Evolutionary conservation across 768 basidiomycete genomes (phyloP).

Genomic region (Sporobolomyces pararoseus): DNA sequence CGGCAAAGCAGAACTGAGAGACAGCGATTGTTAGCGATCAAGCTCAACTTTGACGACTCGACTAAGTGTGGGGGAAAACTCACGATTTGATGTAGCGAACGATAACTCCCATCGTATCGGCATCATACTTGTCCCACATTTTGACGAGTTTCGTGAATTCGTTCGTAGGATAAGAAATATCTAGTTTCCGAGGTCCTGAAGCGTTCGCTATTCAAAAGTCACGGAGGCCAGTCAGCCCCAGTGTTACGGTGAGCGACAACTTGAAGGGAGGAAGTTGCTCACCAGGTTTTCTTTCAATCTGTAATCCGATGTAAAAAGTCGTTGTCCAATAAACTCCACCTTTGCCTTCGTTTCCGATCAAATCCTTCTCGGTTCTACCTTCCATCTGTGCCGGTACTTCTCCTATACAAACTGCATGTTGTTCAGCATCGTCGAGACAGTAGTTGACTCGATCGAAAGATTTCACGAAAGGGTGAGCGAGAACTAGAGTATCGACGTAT

Average conservation of each 20-base stretch:
- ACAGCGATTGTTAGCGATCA: background rate
- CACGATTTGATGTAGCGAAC: conserved; percentile 90
- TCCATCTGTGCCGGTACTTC: conserved; percentile 70
- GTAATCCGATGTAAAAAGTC: conserved; percentile 94
- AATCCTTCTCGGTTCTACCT: conserved; percentile 72
- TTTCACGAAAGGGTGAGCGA: conserved; percentile 93
- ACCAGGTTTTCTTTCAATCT: conserved; percentile 88
- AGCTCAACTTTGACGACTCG: no score
- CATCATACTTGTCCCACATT: conserved; percentile 91
- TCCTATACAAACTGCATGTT: conserved; percentile 80
- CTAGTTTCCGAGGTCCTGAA: conserved; percentile 73
- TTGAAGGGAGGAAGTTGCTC: no score
- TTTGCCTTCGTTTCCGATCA: conserved; percentile 52
- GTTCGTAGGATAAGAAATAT: conserved; percentile 93
- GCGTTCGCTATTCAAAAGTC: conserved; percentile 60
- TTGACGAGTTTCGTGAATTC: conserved; percentile 93
- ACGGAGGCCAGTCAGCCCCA: background rate
- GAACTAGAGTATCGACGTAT: conserved; percentile 81
- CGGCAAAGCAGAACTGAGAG: conserved; percentile 72
- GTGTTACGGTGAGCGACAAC: no score
- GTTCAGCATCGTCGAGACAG: conserved; percentile 81
- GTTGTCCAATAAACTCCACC: conserved; percentile 72
- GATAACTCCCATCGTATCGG: conserved; percentile 85
- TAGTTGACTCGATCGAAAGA: conserved; percentile 83
- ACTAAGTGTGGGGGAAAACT: conserved; percentile 45